Evolutionary conservation across 306 rosid species (phyloP).

Genomic region (Begonia fuchsioides): DNA sequence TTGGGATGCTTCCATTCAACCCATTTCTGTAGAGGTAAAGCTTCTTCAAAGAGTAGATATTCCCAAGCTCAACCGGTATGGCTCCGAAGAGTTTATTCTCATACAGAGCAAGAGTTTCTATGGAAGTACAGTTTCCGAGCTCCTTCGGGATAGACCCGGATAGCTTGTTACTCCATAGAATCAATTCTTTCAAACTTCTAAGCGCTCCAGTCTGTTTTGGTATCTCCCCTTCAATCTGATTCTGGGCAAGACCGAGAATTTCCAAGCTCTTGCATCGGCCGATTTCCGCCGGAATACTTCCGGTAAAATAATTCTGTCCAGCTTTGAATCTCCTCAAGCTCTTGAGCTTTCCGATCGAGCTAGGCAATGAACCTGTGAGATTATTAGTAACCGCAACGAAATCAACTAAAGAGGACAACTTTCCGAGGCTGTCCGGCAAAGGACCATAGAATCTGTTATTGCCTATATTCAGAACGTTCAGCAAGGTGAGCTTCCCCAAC

Average conservation of each 20-base stretch:
- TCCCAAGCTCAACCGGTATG: constrained; percentile 58
- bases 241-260: constrained; percentile 67
- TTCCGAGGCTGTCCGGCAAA: constrained; percentile 54
- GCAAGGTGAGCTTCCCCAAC: constrained; percentile 39
- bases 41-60: constrained; percentile 22
- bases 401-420: constrained; percentile 38
- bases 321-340: constrained; percentile 41
- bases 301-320: constrained; percentile 60
- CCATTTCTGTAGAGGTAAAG: constrained; percentile 54
- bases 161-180: constrained; percentile 38
- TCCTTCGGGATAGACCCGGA: constrained; percentile 61
- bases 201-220: constrained; percentile 71
- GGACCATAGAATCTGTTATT: constrained; percentile 53
- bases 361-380: constrained; percentile 52
- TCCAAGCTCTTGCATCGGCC: constrained; percentile 37
- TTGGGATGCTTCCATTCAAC: constrained; percentile 68
- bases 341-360: constrained; percentile 49
- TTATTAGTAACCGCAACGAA: constrained; percentile 51
- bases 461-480: constrained; percentile 46
- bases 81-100: constrained; percentile 47
- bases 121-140: constrained; percentile 46
- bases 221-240: constrained; percentile 44
- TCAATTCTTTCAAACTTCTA: constrained; percentile 23
- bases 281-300: constrained; percentile 55
- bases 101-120: constrained; percentile 47